A percentile compares a stretch with the other conserved stretches of the same genome.
These are phyloP conservation scores for Botrytis sinoallii DNA, from an alignment of 2,329 filamentous ascomycete species.

Conservation along the genomic window DNA sequence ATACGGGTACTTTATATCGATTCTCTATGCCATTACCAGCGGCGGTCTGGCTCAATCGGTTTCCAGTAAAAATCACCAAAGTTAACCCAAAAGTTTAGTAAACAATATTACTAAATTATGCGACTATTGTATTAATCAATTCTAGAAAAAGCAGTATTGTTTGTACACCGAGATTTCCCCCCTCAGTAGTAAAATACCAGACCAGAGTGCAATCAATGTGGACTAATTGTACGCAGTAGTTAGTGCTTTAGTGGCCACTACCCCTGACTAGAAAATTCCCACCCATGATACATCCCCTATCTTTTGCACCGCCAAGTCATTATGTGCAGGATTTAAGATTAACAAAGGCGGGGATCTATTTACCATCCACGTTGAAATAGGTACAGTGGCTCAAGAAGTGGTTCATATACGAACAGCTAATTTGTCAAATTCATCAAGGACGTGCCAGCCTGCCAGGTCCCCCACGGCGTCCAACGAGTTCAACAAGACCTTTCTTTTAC, in stretches of 20 bases:
- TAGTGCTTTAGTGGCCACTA: not conserved
- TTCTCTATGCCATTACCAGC: not conserved
- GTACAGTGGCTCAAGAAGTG: constrained; percentile 1
- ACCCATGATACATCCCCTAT: not conserved
- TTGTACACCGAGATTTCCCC: not conserved
- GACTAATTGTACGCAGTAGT: not conserved
- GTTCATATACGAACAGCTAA: constrained; percentile 9
- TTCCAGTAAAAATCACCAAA: not conserved
- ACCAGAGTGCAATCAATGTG: not conserved
- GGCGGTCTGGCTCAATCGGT: not conserved
- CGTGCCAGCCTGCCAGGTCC: constrained; percentile 5
- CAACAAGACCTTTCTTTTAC: not conserved
- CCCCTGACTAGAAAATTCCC: constrained; percentile 11
- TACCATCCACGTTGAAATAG: not conserved
- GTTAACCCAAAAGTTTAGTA: not conserved
- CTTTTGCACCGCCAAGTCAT: constrained; percentile 6
- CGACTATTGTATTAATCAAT: not conserved
- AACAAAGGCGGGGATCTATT: not conserved
- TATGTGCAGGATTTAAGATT: constrained; percentile 13
- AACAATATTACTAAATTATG: not conserved
- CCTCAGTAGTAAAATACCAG: not conserved
- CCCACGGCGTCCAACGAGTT: not conserved
- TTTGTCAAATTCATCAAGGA: not conserved
- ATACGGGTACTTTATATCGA: not conserved
- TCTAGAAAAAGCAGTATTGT: not conserved